A percentile compares a stretch with the other conserved stretches of the same genome.
Evolutionary conservation across 768 basidiomycete genomes (phyloP).

Genomic region (Steccherinum ochraceum): DNA sequence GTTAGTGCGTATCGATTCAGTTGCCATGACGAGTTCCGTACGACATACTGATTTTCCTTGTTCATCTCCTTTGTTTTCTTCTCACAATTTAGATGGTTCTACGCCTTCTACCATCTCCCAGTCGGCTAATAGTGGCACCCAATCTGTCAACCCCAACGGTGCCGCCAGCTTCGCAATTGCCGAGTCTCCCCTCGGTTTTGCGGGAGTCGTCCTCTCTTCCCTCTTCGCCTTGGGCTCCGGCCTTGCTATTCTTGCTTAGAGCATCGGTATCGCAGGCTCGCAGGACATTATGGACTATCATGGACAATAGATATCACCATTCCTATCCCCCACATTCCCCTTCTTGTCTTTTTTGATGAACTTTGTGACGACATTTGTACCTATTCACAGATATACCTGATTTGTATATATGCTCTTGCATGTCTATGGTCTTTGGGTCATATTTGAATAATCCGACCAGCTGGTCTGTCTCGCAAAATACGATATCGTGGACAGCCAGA

Average conservation of each 20-base stretch:
- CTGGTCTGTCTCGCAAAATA: too few species aligned
- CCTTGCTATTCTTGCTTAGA: slow-evolving; percentile 17
- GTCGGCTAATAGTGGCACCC: slow-evolving; percentile 16
- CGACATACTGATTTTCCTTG: neutral
- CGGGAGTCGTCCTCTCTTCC: slow-evolving; percentile 2
- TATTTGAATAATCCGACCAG: too few species aligned
- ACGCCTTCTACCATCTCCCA: slow-evolving; percentile 20
- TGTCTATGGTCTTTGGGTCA: too few species aligned
- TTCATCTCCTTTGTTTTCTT: neutral
- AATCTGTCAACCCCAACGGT: slow-evolving; percentile 5
- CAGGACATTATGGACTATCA: neutral
- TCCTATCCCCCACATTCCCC: neutral
- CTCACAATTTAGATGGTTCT: slow-evolving; percentile 18
- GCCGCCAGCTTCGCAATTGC: slow-evolving; percentile 6
- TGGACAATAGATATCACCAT: neutral
- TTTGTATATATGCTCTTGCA: too few species aligned
- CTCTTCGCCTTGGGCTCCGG: slow-evolving; percentile 14
- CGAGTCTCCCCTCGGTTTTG: slow-evolving; percentile 9
- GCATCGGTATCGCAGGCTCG: neutral
- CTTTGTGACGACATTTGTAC: too few species aligned
- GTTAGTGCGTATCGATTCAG: neutral
- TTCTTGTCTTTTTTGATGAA: neutral
- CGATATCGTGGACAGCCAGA: too few species aligned
- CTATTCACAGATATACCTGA: too few species aligned
- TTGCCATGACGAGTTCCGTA: slow-evolving; percentile 15